Base-by-base conservation (phyloP, 257 asterid genomes). In the Capsicum chinense region DNA sequence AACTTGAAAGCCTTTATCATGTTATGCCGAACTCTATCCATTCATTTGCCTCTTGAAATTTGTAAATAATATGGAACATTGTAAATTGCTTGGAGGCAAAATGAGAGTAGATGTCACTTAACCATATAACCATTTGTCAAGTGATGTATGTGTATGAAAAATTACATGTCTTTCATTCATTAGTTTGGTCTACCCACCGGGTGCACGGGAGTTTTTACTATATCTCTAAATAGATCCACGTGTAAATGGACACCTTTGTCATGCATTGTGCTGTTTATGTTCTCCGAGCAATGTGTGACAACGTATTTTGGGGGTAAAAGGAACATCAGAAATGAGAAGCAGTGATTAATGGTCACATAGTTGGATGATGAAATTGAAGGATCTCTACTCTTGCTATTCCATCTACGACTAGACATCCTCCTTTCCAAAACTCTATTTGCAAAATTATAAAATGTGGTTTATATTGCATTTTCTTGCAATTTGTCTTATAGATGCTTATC, bases 361-460 rank as follows among this genome's bases (percentile, higher is more conserved):
- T 13, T 35, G 48, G 74, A 69, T 69, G 56, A 42, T 70, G 79
- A 42, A 70, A 70, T 42, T 70, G 56, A 70, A 42, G 35, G 56
- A 42, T 9, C 56, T 70, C 56, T 70, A 42, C 35, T 76, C 21
- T 9, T 76, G 47, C 26, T 21, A 16, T 50, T 13, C 26, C 81
- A 6, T 74, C 8, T 52, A 21, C 12, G 58, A 74, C 60, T 74
- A 48, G 62, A 74, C 0, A 14, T 56, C 59, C 59, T 50, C 19
- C 7, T 74, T 74, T 7, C 3, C 60, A 19, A 5, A 50, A 19
- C 19, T 76, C 47, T 50, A 76, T 76, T 7, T 50, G 62, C 81
- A 74, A 52, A 21, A 74, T 50, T 19, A 21, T 7, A 3, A 48
- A 74, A 26, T 26, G 44, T 0, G 0, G 81, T 7, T 12, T 76